phyloP scores from a whole-genome alignment of 208 protist species.

The Trichomonas tenax region DNA sequence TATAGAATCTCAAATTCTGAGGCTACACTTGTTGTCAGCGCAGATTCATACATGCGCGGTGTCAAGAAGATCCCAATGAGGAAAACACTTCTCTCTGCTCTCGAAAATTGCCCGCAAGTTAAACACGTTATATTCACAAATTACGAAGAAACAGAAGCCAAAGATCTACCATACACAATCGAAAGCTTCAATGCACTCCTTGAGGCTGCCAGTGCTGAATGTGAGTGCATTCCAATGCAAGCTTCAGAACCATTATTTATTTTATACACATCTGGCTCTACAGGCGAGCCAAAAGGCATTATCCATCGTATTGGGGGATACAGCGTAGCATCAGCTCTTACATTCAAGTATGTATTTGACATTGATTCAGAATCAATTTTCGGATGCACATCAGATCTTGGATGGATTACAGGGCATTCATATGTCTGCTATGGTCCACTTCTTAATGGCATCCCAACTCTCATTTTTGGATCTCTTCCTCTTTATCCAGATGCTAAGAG shows the following conservation, averaged over 20 bases:
- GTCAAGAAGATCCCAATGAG: slow-evolving; percentile 32
- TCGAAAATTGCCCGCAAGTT: not conserved
- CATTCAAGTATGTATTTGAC: slow-evolving; percentile 13
- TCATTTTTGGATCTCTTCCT: slow-evolving; percentile 60
- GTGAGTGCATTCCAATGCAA: slow-evolving; percentile 55
- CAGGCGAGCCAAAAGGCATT: slow-evolving; percentile 33
- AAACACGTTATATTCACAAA: not conserved
- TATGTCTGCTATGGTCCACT: slow-evolving; percentile 93
- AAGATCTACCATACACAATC: not conserved
- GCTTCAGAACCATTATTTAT: slow-evolving; percentile 80
- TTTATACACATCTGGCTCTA: slow-evolving; percentile 87
- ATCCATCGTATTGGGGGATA: slow-evolving; percentile 1
- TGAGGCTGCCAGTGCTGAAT: not conserved
- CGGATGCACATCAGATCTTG: slow-evolving; percentile 18
- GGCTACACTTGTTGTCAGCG: slow-evolving; percentile 35
- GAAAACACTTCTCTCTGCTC: not conserved
- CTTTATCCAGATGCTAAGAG: slow-evolving; percentile 61
- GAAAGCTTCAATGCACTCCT: not conserved
- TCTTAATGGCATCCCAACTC: slow-evolving; percentile 68
- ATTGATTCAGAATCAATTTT: not conserved
- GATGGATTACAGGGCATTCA: slow-evolving; percentile 61
- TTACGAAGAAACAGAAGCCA: not conserved
- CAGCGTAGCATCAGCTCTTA: not conserved
- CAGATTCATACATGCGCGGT: slow-evolving; percentile 31
- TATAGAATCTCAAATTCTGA: slow-evolving; percentile 49